phyloP scores from a whole-genome alignment of 371 early-diverging fungal genomes.

The Batkoa obscura region DNA sequence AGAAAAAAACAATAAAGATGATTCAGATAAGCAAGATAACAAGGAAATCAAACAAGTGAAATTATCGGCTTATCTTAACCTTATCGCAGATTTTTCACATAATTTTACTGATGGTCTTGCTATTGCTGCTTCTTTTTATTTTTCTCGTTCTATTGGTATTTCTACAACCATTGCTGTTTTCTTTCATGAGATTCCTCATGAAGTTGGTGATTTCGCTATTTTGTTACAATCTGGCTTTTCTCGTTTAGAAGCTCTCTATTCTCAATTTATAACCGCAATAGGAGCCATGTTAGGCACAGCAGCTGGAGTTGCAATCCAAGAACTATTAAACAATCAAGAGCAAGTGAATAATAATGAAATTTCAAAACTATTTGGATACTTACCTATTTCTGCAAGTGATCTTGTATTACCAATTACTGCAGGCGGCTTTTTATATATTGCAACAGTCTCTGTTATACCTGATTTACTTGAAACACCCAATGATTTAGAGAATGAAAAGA shows the following conservation, averaged over 20 bases:
- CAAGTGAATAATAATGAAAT: not conserved
- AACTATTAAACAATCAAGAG: constrained; percentile 10
- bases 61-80: constrained; percentile 57
- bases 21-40: not conserved
- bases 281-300: constrained; percentile 66
- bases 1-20: not conserved
- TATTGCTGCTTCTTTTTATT: constrained; percentile 71
- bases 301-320: constrained; percentile 62
- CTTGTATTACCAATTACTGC: constrained; percentile 73
- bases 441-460: constrained; percentile 71
- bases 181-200: constrained; percentile 85
- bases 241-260: constrained; percentile 47
- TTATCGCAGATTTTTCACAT: constrained; percentile 75
- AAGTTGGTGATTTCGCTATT: constrained; percentile 82
- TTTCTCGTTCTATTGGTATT: constrained; percentile 60
- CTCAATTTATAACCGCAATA: constrained; percentile 66
- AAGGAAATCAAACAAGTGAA: constrained; percentile 17
- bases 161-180: constrained; percentile 81
- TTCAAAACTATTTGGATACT: constrained; percentile 2
- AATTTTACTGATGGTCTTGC: constrained; percentile 89
- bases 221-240: constrained; percentile 67
- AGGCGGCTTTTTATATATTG: constrained; percentile 77
- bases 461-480: constrained; percentile 49
- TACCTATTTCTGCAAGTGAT: constrained; percentile 22
- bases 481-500: constrained; percentile 25